Evolutionary conservation across 768 basidiomycete species (phyloP).

Genomic region (Kondoa malvinella): DNA sequence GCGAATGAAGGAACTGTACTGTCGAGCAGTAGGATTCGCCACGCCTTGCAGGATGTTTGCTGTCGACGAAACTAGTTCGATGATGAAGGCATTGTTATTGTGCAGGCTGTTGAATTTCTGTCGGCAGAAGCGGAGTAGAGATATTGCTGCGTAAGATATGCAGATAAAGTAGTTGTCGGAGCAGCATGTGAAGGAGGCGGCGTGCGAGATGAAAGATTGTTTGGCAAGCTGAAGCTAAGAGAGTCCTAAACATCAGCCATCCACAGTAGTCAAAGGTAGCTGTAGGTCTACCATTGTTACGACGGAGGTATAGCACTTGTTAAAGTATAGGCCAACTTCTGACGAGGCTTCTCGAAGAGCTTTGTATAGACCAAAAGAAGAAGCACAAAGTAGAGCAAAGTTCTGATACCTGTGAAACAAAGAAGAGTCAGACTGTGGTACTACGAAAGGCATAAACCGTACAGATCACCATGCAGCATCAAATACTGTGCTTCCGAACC

Average conservation of each 20-base stretch:
- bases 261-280: too few relatives aligned
- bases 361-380: neutral
- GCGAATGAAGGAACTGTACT: neutral
- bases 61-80: neutral
- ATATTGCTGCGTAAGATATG: neutral
- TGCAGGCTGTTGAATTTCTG: neutral
- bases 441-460: too few relatives aligned
- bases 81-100: neutral
- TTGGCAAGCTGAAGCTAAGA: neutral
- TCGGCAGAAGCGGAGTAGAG: neutral
- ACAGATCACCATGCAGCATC: too few relatives aligned
- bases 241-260: too few relatives aligned
- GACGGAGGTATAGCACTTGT: neutral
- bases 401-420: neutral
- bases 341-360: neutral
- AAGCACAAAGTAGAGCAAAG: neutral
- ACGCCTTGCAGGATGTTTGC: neutral
- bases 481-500: too few relatives aligned
- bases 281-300: too few relatives aligned
- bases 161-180: neutral
- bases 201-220: neutral
- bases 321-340: neutral
- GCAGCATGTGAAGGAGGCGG: neutral
- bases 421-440: too few relatives aligned
- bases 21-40: neutral